Evolutionary conservation across 1,139 yeast genomes (phyloP), one percentile per base, ranked within the genome.

Genomic region (Debaryomyces sp.): DNA sequence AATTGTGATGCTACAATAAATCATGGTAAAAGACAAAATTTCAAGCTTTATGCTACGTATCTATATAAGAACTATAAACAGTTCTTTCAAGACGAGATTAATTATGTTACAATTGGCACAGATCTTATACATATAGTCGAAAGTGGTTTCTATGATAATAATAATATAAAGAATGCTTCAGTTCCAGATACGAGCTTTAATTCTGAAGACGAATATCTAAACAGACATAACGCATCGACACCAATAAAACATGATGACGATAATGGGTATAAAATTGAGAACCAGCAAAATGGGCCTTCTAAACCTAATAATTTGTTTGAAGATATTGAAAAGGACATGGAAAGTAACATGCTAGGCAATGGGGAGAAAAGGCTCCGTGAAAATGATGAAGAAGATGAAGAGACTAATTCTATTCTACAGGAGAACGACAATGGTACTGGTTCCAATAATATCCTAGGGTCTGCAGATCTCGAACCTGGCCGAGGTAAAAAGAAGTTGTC

Each of bases 21-120:
- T 21, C 56, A 61, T 17, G 63, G 59, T 8, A 66, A 70, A 41
- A 64, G 71, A 36, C 57, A 62, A 24, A 80, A 80, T 54, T 82
- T 71, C 61, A 73, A 72, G 48, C 51, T 73, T 9, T 57, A 87
- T 48, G 81, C 82, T 5, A 71, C 63, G 32, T 78, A 84, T 60
- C 65, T 87, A 37, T 77, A 77, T 47, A 67, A 71, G 1, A 70
- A 73, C 29, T 81, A 75, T 56, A 66, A 67, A 21, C 63, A 63
- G 1, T 62, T 73, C 41, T 68, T 85, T 45, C 56, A 59, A 18
- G 56, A 61, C 21, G 59, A 64, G 30, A 55, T 72, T 18, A 44
- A 48, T 15, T 67, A 68, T 51, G 74, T 68, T 5, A 58, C 57
- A 18, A 68, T 75, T 0, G 80, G 70, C 44, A 59, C 48, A 42